Base-by-base conservation (phyloP, 257 asterid species). In the Gynochthodes officinalis region DNA sequence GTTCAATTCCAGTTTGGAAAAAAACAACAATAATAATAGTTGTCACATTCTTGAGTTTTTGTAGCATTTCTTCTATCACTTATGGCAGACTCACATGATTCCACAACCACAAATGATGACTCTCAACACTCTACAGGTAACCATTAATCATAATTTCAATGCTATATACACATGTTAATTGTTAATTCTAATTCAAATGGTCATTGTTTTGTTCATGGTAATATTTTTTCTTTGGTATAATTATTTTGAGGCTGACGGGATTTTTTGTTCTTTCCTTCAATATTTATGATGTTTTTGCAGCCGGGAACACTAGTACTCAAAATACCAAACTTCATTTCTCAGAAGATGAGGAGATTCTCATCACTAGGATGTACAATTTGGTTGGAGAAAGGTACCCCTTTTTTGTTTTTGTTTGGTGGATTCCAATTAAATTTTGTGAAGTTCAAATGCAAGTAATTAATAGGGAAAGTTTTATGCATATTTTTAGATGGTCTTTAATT, bases 401-500 rank as follows among this genome's bases (percentile, higher is more conserved):
- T 15, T 7, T 42, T 55, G 7, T 18, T 7, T 15, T 23, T 13
- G 2, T 40, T 16, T 7, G n/a, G n/a, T 32, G 1, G 3, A 2
- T 0, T n/a, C 4, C 5, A 6, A 15, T 53, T 35, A 42, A n/a
- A 64, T 27, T 48, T 15, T 40, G 1, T 19, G 11, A 15, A 16
- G 5, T 35, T n/a, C 32, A 19, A 2, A 76, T 8, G n/a, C 5
- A 5, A 50, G 9, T n/a, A 6, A 33, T 46, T 48, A 3, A 50
- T 42, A 44, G n/a, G 4, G 18, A 16, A 46, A 39, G 0, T 37
- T 13, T 11, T 0, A 2, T 37, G 4, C n/a, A n/a, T n/a, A 30
- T 27, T 55, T 42, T 32, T 76, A 83, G 88, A 74, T 84, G 91
- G 91, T 71, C 87, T 25, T 64, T 87, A 35, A 87, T 84, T 37